Evolutionary conservation across 2,329 filamentous ascomycete species (phyloP).

Genomic region (Fusarium sp.): DNA sequence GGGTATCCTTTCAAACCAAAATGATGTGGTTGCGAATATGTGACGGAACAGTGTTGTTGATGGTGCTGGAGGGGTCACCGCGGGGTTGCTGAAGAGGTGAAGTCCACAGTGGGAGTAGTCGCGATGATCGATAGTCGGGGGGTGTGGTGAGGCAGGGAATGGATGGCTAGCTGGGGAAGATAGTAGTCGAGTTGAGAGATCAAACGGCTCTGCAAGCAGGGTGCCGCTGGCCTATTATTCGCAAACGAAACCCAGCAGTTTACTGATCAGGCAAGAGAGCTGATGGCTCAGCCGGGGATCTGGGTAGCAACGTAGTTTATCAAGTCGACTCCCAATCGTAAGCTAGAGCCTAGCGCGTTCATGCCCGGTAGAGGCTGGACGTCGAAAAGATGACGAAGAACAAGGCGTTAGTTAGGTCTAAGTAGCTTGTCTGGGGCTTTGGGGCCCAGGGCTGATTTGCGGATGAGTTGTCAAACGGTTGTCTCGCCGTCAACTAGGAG

Average conservation of each 20-base stretch:
- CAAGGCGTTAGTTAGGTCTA: conserved; percentile 41
- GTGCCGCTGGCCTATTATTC: conserved; percentile 42
- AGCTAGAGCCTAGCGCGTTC: conserved; percentile 42
- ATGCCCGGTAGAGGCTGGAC: conserved; percentile 41
- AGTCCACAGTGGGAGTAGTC: conserved; percentile 37
- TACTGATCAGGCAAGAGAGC: conserved; percentile 42
- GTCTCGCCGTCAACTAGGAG: conserved; percentile 51
- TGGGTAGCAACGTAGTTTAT: conserved; percentile 44
- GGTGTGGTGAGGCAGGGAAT: conserved; percentile 39
- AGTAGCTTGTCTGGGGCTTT: conserved; percentile 42
- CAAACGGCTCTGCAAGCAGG: conserved; percentile 37
- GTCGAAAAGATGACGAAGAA: conserved; percentile 43
- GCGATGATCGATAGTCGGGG: conserved; percentile 39
- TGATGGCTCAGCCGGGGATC: conserved; percentile 42
- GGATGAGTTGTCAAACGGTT: conserved; percentile 48
- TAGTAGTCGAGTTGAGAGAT: conserved; percentile 38
- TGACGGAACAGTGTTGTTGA: conserved; percentile 12
- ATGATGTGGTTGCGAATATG: background rate
- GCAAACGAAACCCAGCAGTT: conserved; percentile 38
- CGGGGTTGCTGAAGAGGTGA: conserved; percentile 36
- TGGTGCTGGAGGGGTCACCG: conserved; percentile 38
- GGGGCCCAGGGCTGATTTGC: conserved; percentile 44
- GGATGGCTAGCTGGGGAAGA: conserved; percentile 37
- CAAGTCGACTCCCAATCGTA: conserved; percentile 42
- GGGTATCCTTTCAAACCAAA: background rate